A percentile compares a stretch with the other conserved stretches of the same genome.
Evolutionary conservation across 169 alveolate species (phyloP).

Genomic region (Ichthyophthirius multifiliis): DNA sequence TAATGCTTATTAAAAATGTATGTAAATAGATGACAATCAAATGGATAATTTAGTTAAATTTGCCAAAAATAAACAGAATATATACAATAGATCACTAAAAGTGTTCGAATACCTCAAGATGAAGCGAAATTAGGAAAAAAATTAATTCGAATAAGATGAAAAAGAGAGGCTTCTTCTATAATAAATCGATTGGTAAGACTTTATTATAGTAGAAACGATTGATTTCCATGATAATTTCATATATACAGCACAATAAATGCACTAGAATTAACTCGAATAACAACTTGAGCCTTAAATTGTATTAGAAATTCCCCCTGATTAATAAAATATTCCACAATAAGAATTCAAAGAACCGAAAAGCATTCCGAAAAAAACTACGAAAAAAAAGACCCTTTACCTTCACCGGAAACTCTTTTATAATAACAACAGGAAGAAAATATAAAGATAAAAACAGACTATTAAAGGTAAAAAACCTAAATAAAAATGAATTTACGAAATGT

Average conservation of each 20-base stretch:
- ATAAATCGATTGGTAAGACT: slow-evolving; percentile 81
- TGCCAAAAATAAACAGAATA: slow-evolving; percentile 32
- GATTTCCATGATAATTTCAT: slow-evolving; percentile 52
- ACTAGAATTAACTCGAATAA: slow-evolving; percentile 1
- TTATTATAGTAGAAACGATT: slow-evolving; percentile 66
- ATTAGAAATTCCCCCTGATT: not conserved
- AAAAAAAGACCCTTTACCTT: not conserved
- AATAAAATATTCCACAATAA: not conserved
- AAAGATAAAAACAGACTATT: slow-evolving; percentile 18
- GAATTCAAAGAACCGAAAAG: too few species aligned
- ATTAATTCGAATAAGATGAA: slow-evolving; percentile 18
- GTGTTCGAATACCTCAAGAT: slow-evolving; percentile 46
- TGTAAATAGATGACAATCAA: slow-evolving; percentile 59
- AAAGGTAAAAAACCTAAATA: slow-evolving; percentile 1
- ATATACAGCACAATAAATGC: too few species aligned
- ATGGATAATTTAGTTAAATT: slow-evolving; percentile 49
- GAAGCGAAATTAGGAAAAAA: slow-evolving; percentile 45
- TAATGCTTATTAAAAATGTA: slow-evolving; percentile 68
- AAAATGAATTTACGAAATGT: slow-evolving; percentile 26
- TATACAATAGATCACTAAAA: slow-evolving; percentile 37
- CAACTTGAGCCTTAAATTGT: not conserved
- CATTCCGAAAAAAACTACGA: not conserved
- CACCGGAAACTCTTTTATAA: not conserved
- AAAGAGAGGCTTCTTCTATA: slow-evolving; percentile 59
- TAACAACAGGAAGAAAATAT: slow-evolving; percentile 1